A percentile compares a stretch with the other conserved stretches of the same genome.
Evolutionary conservation across 192 early-diverging fungal species (phyloP).

Genomic region (Blastocladiella britannica): DNA sequence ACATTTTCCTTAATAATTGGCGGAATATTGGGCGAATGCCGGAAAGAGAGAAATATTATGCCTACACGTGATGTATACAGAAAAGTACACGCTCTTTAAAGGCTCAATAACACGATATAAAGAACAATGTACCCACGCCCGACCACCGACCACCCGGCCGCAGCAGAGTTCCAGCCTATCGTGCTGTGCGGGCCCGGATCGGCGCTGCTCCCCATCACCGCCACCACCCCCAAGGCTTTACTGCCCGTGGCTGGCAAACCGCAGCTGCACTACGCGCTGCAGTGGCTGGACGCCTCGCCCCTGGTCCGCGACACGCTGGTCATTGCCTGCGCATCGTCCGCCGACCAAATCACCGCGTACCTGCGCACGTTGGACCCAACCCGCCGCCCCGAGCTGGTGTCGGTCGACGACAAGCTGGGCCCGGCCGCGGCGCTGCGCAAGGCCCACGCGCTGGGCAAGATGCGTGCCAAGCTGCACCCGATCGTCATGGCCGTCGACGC

Average conservation of each 20-base stretch:
- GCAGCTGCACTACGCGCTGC: constrained; percentile 77
- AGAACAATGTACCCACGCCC: too few species aligned
- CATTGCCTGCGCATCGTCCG: constrained; percentile 40
- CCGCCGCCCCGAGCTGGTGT: constrained; percentile 39
- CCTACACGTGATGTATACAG: too few species aligned
- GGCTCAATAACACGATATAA: too few species aligned
- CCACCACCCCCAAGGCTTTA: constrained; percentile 78
- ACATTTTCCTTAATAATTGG: too few species aligned
- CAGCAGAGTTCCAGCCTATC: constrained; percentile 45
- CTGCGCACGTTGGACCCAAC: constrained; percentile 16
- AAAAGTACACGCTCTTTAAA: too few species aligned
- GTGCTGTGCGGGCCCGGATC: constrained; percentile 41
- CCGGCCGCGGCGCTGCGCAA: constrained; percentile 68
- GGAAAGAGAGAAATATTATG: too few species aligned
- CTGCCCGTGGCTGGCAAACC: constrained; percentile 87
- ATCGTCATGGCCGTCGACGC: constrained; percentile 82
- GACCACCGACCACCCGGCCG: too few species aligned
- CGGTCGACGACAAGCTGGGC: constrained; percentile 40
- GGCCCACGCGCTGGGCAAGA: constrained; percentile 48
- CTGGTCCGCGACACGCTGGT: constrained; percentile 33
- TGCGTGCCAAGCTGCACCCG: constrained; percentile 45
- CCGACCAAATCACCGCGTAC: constrained; percentile 30
- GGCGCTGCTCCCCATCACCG: constrained; percentile 49
- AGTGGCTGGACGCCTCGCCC: constrained; percentile 63
- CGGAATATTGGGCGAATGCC: too few species aligned